Percentiles rank a stretch among this genome's conserved stretches.
Evolutionary conservation across 2,329 filamentous ascomycete species (phyloP).

Genomic region (Penicillium psychrosexuale): DNA sequence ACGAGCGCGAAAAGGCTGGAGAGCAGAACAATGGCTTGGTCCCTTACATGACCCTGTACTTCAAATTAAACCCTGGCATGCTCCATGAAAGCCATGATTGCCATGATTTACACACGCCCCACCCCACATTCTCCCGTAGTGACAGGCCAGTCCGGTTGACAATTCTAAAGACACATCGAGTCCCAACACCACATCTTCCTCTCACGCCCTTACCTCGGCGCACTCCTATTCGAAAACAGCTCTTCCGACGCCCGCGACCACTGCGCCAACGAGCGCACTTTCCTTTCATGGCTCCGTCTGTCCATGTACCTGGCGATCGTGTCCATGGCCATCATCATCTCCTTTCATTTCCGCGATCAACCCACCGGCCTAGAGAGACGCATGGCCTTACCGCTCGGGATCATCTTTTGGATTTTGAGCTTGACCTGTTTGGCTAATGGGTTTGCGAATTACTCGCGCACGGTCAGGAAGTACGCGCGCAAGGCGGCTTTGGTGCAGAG

Average conservation of each 20-base stretch:
- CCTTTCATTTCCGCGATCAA: conserved; percentile 79
- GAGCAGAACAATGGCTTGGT: not conserved
- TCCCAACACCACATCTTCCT: conserved; percentile 47
- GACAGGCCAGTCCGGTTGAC: not conserved
- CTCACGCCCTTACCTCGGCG: conserved; percentile 54
- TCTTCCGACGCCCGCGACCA: conserved; percentile 65
- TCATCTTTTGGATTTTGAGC: conserved; percentile 82
- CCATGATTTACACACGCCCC: not conserved
- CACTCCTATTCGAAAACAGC: conserved; percentile 64
- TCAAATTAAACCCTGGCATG: not conserved
- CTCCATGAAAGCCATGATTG: not conserved
- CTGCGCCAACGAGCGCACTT: conserved; percentile 66
- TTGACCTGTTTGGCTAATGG: conserved; percentile 74
- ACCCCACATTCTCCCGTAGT: not conserved
- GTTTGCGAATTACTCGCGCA: conserved; percentile 80
- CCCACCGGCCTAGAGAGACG: conserved; percentile 68
- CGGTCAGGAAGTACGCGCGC: conserved; percentile 75
- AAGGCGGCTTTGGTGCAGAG: conserved; percentile 82
- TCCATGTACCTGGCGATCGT: conserved; percentile 90
- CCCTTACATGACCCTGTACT: conserved; percentile 2
- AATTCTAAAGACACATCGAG: conserved; percentile 26
- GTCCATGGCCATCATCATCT: conserved; percentile 82
- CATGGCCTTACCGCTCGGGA: conserved; percentile 78
- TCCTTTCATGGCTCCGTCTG: conserved; percentile 86
- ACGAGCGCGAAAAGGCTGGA: not conserved